Evolutionary conservation across 192 early-diverging fungal species (phyloP).

Genomic region (Chytriomyces sp.): DNA sequence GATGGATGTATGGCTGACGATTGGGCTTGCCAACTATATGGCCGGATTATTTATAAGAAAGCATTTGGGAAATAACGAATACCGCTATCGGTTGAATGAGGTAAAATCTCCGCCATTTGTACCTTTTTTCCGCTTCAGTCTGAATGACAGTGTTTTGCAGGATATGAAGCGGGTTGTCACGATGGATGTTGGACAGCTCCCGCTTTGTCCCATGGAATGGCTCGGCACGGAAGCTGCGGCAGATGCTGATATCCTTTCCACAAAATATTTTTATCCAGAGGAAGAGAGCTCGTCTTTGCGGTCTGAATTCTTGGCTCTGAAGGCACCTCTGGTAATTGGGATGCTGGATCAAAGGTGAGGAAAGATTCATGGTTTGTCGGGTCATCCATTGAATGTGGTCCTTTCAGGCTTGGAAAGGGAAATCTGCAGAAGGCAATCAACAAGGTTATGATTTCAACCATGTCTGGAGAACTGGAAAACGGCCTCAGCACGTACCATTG

Average conservation of each 20-base stretch:
- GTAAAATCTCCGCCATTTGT: conserved; percentile 40
- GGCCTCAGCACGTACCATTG: conserved; percentile 61
- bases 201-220: conserved; percentile 71
- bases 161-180: conserved; percentile 83
- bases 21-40: conserved; percentile 80
- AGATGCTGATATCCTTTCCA: conserved; percentile 44
- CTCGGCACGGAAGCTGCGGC: conserved; percentile 11
- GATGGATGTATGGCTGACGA: conserved; percentile 89
- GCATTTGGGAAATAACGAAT: conserved; percentile 88
- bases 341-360: conserved; percentile 78
- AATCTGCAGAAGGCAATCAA: conserved; percentile 77
- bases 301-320: conserved; percentile 78
- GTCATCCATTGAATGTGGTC: conserved; percentile 27
- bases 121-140: not conserved
- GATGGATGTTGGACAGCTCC: conserved; percentile 85
- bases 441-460: conserved; percentile 76
- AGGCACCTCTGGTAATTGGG: conserved; percentile 86
- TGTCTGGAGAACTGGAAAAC: conserved; percentile 53
- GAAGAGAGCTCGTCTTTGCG: conserved; percentile 53
- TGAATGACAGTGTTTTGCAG: conserved; percentile 43
- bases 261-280: conserved; percentile 52
- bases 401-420: conserved; percentile 72
- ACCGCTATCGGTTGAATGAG: conserved; percentile 78
- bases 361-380: not conserved
- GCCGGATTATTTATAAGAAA: conserved; percentile 76